Evolutionary conservation across 495 filamentous ascomycete species (phyloP), one percentile per base, ranked within the genome.

Genomic region (Penicillium daleae): DNA sequence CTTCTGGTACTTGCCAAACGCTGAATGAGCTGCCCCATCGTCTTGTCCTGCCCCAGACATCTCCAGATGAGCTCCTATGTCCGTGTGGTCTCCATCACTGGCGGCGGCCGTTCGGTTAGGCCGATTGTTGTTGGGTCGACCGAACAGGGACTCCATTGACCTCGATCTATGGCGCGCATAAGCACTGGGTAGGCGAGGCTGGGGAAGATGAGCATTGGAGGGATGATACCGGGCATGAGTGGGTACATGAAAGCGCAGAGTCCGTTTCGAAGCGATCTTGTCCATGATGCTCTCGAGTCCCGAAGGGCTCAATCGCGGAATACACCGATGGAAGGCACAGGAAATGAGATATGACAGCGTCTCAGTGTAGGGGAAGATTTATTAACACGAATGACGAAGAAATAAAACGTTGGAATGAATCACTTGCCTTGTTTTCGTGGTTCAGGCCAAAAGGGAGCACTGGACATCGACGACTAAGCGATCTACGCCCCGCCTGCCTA

Each of bases 1-100:
- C 74, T 84, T 89, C 63, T 86, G 77, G 7, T 67, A 21, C n/a
- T 70, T 76, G 24, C 77, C 83, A 70, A 91, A 91, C 61, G 81
- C 79, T 29, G 80, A 85, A 71, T 55, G 52, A 33, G 32, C 35
- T 39, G 35, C 13, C 12, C 21, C 8, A 46, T 22, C 7, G 42
- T 46, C 52, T 12, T 31, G 52, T 32, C 32, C 52, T 24, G 32
- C 0, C n/a, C 51, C 35, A 3, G 35, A 12, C 35, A 39, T 39
- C 35, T 15, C 13, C 1, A 10, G 35, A 10, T 39, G 35, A 39
- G 35, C 35, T 39, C 13, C 35, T 3, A 39, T 39, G 15, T 39
- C 35, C 35, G 35, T 39, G 10, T 39, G 35, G 35, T 39, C 35
- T 17, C 35, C 35, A 17, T 39, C 35, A 39, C 9, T 12, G 35